Evolutionary conservation across 140 eudicot genomes (phyloP).

Genomic region (Senecio squalidus): DNA sequence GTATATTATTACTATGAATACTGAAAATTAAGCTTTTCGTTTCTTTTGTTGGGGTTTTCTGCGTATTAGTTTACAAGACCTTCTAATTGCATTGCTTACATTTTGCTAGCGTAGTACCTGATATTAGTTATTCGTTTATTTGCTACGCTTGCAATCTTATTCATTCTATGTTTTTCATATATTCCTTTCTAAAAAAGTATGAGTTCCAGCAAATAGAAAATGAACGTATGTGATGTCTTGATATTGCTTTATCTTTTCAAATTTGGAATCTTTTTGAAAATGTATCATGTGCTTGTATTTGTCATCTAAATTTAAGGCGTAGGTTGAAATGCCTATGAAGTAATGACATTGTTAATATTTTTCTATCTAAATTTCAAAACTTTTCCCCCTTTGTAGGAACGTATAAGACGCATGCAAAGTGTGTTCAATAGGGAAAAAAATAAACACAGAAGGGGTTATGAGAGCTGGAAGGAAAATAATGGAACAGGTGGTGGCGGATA

Average conservation of each 20-base stretch:
- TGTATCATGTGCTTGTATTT: background rate
- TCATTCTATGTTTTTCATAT: background rate
- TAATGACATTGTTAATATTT: background rate
- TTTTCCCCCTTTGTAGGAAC: slow-evolving; percentile 65
- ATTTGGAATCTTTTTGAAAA: background rate
- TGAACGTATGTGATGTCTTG: too few relatives aligned
- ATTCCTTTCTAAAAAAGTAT: too few relatives aligned
- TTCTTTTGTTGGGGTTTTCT: background rate
- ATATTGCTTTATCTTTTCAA: background rate
- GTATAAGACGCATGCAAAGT: slow-evolving; percentile 94
- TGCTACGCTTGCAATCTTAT: background rate
- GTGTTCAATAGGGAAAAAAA: slow-evolving; percentile 86
- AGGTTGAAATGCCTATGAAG: background rate
- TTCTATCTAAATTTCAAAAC: too few relatives aligned
- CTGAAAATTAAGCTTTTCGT: background rate
- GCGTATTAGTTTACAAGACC: background rate
- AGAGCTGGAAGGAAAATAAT: slow-evolving; percentile 80
- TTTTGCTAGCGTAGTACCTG: background rate
- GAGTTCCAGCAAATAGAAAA: too few relatives aligned
- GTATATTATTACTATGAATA: background rate
- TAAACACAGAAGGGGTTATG: slow-evolving; percentile 56
- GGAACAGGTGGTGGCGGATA: slow-evolving; percentile 47
- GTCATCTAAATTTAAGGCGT: background rate
- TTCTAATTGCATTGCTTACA: too few relatives aligned
- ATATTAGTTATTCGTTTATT: background rate